phyloP scores from a whole-genome alignment of 2,329 filamentous ascomycete genomes.

The Herpomyces periplanetae region DNA sequence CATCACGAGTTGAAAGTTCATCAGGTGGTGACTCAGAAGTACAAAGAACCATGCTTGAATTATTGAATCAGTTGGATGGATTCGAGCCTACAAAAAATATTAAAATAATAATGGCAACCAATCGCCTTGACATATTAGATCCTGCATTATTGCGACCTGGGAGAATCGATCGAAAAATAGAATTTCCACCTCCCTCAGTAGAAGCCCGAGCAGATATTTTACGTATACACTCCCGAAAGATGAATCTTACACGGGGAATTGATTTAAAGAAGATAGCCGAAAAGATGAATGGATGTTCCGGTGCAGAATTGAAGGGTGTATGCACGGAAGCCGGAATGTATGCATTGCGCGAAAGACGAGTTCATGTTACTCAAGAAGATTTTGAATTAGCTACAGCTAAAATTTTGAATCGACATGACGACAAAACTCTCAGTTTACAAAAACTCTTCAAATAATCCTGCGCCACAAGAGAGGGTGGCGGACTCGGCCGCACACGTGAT shows the following conservation, averaged over 20 bases:
- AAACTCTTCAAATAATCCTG: conserved; percentile 53
- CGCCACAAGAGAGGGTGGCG: no score
- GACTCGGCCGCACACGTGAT: no score
- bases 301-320: conserved; percentile 88
- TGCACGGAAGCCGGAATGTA: conserved; percentile 98
- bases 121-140: conserved; percentile 84
- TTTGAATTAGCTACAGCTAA: conserved; percentile 95
- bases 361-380: conserved; percentile 94
- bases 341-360: conserved; percentile 62
- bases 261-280: conserved; percentile 94
- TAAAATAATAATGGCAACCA: conserved; percentile 99
- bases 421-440: conserved; percentile 68
- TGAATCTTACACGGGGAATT: conserved; percentile 92
- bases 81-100: conserved; percentile 99
- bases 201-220: conserved; percentile 91
- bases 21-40: conserved; percentile 90
- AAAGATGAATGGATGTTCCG: conserved; percentile 98
- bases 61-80: conserved; percentile 88
- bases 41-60: conserved; percentile 87
- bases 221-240: conserved; percentile 81
- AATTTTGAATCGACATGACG: conserved; percentile 97
- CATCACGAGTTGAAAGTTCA: conserved; percentile 73
- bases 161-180: conserved; percentile 90
- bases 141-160: conserved; percentile 78
- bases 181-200: conserved; percentile 83